Percentiles rank a stretch among this genome's conserved stretches.
phyloP scores from a whole-genome alignment of 176 grass and related monocot genomes.

The Echinochloa phyllopogon region DNA sequence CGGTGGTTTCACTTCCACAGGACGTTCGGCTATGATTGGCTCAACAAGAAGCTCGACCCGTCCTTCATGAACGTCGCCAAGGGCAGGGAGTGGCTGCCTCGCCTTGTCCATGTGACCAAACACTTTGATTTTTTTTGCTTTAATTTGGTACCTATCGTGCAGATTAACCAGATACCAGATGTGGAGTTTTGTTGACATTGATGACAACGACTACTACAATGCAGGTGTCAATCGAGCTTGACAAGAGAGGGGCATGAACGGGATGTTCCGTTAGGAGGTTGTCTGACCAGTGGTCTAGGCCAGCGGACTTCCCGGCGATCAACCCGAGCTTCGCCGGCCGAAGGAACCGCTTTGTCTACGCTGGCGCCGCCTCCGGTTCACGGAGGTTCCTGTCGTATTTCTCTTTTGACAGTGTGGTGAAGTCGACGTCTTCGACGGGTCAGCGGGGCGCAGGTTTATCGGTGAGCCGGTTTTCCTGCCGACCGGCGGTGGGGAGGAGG shows the following conservation, averaged over 20 bases:
- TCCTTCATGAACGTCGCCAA: slow-evolving; percentile 78
- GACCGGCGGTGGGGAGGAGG: slow-evolving; percentile 57
- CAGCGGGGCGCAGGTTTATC: slow-evolving; percentile 61
- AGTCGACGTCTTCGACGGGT: slow-evolving; percentile 55
- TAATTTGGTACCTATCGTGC: neutral
- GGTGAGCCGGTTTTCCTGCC: slow-evolving; percentile 87
- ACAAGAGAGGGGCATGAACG: slow-evolving; percentile 51
- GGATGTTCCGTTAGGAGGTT: slow-evolving; percentile 53
- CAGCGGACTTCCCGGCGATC: slow-evolving; percentile 76
- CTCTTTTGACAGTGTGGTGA: slow-evolving; percentile 82
- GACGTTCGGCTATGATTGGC: slow-evolving; percentile 92
- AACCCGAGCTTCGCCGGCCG: slow-evolving; percentile 62
- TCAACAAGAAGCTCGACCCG: slow-evolving; percentile 73
- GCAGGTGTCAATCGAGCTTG: slow-evolving; percentile 73
- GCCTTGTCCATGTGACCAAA: slow-evolving; percentile 62
- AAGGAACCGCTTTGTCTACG: slow-evolving; percentile 73
- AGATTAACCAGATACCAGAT: no score
- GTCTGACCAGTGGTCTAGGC: slow-evolving; percentile 60
- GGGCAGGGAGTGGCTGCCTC: slow-evolving; percentile 66
- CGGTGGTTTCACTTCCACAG: slow-evolving; percentile 88
- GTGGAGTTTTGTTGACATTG: neutral
- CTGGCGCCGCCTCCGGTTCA: slow-evolving; percentile 48
- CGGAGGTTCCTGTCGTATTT: slow-evolving; percentile 75
- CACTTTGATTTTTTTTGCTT: neutral
- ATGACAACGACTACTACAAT: neutral